Base-by-base conservation (phyloP, 2,329 filamentous ascomycete genomes). In the Fusarium foetens region DNA sequence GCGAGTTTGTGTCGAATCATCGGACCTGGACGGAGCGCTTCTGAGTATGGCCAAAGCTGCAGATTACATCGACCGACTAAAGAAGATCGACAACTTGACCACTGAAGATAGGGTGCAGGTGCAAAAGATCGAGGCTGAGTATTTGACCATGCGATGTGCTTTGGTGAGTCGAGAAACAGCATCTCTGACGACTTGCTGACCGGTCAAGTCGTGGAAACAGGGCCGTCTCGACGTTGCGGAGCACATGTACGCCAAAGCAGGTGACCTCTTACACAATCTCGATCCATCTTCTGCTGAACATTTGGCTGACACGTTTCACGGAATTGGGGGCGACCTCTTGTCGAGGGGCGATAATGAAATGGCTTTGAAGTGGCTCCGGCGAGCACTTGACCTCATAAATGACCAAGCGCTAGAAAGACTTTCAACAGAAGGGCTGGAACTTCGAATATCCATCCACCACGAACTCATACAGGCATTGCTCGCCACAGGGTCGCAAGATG, bases 221-320 rank as follows among this genome's bases (percentile, higher is more conserved):
- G 86, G 89, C 43, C 88, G 91, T 43, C 84, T 92, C 19, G 92
- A 95, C 63, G 87, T 94, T 52, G 93, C 93, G 33, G 93, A 97
- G 60, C 90, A 94, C 79, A 90, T 96, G 85, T 95, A 92, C 79
- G 81, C 81, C 39, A 93, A 93, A 74, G 81, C 89, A 4, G 81
- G 83, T 74, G 82, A 68, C n/a, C 79, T 81, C 14, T 79, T 74
- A 41, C 76, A 75, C 27, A 75, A 58, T 2, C 78, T 88, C 5
- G 86, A 90, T 46, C 80, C 86, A 1, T 69, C 80, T 5, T 85
- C 85, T 3, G 84, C 86, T 4, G 92, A 95, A 78, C 85, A 83
- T 41, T 81, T 95, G 46, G 87, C 90, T 8, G 91, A 94, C 73
- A 83, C 91, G 5, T 84, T 94, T 12, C 93, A 91, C 70, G 90